phyloP scores from a whole-genome alignment of 2,329 filamentous ascomycete species.

The Trichoderma sp. region DNA sequence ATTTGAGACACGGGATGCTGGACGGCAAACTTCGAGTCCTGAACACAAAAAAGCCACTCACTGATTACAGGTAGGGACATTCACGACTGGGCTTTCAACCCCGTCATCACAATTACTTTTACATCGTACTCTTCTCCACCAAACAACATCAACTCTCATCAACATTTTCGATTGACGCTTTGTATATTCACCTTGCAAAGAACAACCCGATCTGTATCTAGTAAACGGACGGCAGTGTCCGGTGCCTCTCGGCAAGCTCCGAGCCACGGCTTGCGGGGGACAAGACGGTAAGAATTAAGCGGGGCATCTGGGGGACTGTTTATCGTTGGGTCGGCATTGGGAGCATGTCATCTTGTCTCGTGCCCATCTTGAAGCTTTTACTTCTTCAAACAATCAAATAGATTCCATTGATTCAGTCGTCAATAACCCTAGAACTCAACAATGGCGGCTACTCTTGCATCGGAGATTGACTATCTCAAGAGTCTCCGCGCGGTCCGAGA shows the following conservation, averaged over 20 bases:
- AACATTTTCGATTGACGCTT: background rate
- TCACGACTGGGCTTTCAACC: background rate
- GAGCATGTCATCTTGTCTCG: background rate
- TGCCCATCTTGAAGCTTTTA: background rate
- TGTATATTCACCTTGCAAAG: background rate
- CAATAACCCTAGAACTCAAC: background rate
- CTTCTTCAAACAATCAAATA: background rate
- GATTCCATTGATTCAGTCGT: background rate
- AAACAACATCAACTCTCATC: background rate
- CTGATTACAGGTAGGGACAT: background rate
- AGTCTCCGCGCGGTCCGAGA: slow-evolving; percentile 41
- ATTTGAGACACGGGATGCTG: background rate
- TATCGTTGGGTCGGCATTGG: slow-evolving; percentile 16
- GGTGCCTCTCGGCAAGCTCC: slow-evolving; percentile 19
- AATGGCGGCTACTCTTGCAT: slow-evolving; percentile 1
- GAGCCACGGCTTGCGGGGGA: background rate
- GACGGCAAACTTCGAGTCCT: background rate
- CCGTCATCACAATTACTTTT: background rate
- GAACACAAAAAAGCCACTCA: background rate
- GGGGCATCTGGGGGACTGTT: slow-evolving; percentile 4
- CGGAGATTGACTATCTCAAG: slow-evolving; percentile 35
- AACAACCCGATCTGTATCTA: background rate
- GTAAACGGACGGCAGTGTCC: slow-evolving; percentile 7
- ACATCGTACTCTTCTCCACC: background rate
- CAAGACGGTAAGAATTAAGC: background rate